Base-by-base conservation (phyloP, 2,329 filamentous ascomycete species). In the Xylaria sp. region DNA sequence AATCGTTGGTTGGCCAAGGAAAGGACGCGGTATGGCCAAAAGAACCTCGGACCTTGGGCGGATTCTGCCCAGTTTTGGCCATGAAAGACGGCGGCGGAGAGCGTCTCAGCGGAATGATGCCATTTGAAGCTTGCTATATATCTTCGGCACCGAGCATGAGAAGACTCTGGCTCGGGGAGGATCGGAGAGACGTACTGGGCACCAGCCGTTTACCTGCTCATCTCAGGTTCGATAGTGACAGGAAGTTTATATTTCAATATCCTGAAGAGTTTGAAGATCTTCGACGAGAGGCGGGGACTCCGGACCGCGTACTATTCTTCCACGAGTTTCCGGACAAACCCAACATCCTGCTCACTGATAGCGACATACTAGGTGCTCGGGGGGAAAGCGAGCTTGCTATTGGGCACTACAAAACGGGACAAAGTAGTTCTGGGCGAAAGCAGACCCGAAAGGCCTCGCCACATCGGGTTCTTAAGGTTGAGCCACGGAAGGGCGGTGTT, bases 141-240 rank as follows among this genome's bases (percentile, higher is more conserved):
- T 78, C 80, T 23, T 78, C 77, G n/a, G 80, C 80, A 6, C 83
- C 83, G 0, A 79, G 77, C 0, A 75, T 72, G 51, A 73, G 72
- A 44, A 68, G 72, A 20, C 44, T 84, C 10, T 83, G 80, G 77
- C 60, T 85, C 44, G 83, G 83, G 17, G 80, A 82, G 65, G 79
- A 82, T 64, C 77, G 83, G 23, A 77, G 79, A 62, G 82, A 84
- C 53, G 81, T 85, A 5, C 71, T 85, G 3, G 81, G 83, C 1
- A 74, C 79, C 5, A 76, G 74, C 17, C 78, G 80, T 23, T 75
- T 85, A 71, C 83, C 83, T 11, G 81, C 79, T 1, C 76, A 79
- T 60, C 74, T 77, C 65, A 74, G 76, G 7, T 76, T 73, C 23
- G 72, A 75, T 15, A 67, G 59, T 0, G 60, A 71, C 54, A 74